These are phyloP conservation scores for Yarrowia phangngaensis DNA, from an alignment of 805 yeast genomes.

Conservation along the genomic window DNA sequence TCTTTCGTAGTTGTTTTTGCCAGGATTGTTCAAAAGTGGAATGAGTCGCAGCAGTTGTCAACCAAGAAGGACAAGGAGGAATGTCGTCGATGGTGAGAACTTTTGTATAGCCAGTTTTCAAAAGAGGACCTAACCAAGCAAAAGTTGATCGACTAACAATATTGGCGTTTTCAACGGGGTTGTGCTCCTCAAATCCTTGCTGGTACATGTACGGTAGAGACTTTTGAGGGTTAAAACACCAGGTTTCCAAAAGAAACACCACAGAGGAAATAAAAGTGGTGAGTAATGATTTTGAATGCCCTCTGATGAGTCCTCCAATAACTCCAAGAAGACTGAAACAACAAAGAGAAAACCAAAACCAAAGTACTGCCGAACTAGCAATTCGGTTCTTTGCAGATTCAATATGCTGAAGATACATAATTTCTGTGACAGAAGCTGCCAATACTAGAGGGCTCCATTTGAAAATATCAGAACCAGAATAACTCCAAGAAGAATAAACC, in stretches of 20 bases:
- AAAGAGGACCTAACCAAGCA: constrained; percentile 58
- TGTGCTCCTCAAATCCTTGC: neutral
- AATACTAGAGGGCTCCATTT: constrained; percentile 29
- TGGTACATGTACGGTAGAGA: constrained; percentile 2
- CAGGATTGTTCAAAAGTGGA: constrained; percentile 31
- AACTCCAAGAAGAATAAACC: constrained; percentile 15
- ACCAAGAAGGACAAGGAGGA: constrained; percentile 41
- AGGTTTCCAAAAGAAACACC: constrained; percentile 19
- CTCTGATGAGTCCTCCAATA: constrained; percentile 24
- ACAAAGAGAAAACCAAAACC: constrained; percentile 10
- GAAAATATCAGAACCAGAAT: constrained; percentile 29
- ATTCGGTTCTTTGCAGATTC: constrained; percentile 15
- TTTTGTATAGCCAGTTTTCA: constrained; percentile 50
- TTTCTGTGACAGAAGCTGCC: neutral
- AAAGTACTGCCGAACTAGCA: constrained; percentile 5
- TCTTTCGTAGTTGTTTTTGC: constrained; percentile 31
- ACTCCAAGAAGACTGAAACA: constrained; percentile 4
- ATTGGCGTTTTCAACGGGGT: constrained; percentile 44
- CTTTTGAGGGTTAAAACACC: constrained; percentile 19
- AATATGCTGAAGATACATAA: constrained; percentile 4
- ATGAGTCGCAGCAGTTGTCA: constrained; percentile 33
- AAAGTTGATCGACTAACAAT: constrained; percentile 53
- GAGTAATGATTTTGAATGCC: neutral
- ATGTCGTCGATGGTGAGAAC: constrained; percentile 40
- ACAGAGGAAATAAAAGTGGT: constrained; percentile 16